These are phyloP conservation scores for Haberlea rhodopensis DNA, from an alignment of 257 asterid genomes.

Conservation along the genomic window DNA sequence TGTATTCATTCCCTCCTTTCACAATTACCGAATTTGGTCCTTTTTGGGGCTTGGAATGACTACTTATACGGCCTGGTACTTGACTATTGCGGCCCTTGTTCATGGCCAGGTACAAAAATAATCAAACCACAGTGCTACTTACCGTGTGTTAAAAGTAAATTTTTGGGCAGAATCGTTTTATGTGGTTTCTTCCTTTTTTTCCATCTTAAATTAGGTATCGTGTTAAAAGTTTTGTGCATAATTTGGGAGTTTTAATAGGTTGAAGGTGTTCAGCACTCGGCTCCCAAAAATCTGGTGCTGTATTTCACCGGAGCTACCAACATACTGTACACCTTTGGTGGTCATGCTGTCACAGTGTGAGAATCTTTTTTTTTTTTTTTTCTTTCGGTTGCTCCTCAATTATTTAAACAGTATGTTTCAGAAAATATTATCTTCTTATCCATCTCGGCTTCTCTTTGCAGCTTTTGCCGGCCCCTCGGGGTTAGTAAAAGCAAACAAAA, in stretches of 20 bases:
- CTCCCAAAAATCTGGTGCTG: constrained; percentile 57
- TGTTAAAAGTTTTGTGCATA: not conserved
- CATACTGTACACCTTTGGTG: constrained; percentile 83
- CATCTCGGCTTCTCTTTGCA: constrained; percentile 61
- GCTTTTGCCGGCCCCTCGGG: constrained; percentile 70
- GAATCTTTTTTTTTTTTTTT: constrained; percentile 33
- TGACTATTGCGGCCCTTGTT: constrained; percentile 58
- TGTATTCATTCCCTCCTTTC: constrained; percentile 81
- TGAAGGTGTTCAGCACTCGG: constrained; percentile 58
- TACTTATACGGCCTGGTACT: constrained; percentile 88
- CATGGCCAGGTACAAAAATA: constrained; percentile 71
- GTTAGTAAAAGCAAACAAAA: constrained; percentile 44
- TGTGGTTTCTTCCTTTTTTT: not conserved
- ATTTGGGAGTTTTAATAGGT: constrained; percentile 33
- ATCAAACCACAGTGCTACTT: not conserved
- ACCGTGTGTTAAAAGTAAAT: not conserved
- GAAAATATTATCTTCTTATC: constrained; percentile 23
- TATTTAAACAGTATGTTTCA: not conserved
- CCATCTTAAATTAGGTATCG: not conserved
- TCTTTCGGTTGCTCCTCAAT: no score
- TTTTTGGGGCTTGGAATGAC: constrained; percentile 87
- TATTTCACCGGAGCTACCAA: constrained; percentile 95
- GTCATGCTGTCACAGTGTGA: constrained; percentile 92
- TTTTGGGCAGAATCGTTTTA: no score
- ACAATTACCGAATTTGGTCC: constrained; percentile 89